Percentiles rank a stretch among this genome's conserved stretches.
phyloP scores from a whole-genome alignment of 495 filamentous ascomycete species.

The Aspergillus asperescens region DNA sequence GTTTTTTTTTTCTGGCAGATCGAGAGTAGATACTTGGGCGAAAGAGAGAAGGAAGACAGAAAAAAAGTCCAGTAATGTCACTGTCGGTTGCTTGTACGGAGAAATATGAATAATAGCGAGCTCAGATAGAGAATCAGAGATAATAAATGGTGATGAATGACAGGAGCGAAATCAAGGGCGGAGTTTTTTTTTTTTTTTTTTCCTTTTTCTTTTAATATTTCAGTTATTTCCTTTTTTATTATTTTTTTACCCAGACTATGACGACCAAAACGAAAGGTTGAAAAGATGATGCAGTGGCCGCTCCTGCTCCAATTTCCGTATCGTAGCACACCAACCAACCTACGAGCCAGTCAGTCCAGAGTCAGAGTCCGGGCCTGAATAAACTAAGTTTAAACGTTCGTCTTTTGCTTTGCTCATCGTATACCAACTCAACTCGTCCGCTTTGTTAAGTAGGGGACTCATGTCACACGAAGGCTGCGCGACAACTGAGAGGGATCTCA shows the following conservation, averaged over 20 bases:
- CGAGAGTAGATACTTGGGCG: no score
- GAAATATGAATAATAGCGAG: no score
- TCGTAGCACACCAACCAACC: not conserved
- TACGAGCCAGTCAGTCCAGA: not conserved
- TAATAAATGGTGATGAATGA: not conserved
- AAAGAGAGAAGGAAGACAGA: no score
- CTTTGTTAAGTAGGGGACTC: not conserved
- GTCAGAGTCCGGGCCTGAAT: not conserved
- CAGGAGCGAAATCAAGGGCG: not conserved
- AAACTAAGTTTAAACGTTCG: not conserved
- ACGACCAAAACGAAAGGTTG: not conserved
- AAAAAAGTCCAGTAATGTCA: no score
- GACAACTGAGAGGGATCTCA: not conserved
- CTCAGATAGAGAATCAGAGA: no score
- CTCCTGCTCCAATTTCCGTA: slow-evolving; percentile 1
- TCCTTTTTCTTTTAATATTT: not conserved
- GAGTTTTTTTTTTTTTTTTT: not conserved
- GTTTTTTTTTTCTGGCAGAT: no score
- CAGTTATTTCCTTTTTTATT: not conserved
- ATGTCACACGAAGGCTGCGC: not conserved
- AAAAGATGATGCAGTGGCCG: not conserved
- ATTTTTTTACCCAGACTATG: not conserved
- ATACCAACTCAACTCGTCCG: no score
- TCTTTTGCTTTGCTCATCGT: not conserved
- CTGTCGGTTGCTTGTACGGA: no score